phyloP scores from a whole-genome alignment of 2,329 filamentous ascomycete species.

The Amylocarpus encephaloides region DNA sequence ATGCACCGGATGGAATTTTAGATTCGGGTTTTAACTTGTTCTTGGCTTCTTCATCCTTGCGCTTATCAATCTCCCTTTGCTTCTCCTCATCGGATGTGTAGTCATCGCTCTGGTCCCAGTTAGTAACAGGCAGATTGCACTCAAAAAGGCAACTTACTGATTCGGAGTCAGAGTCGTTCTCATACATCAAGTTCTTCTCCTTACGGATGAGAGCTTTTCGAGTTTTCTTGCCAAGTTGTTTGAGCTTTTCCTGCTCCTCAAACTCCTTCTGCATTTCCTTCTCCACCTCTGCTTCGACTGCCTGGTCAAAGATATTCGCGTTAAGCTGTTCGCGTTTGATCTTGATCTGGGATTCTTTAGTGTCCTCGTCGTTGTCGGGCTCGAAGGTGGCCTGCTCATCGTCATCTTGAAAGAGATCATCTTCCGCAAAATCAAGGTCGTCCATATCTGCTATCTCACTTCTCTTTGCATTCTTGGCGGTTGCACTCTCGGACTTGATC shows the following conservation, averaged over 20 bases:
- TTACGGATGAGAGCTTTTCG: constrained; percentile 77
- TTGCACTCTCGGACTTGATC: constrained; percentile 64
- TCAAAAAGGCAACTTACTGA: constrained; percentile 37
- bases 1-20: constrained; percentile 42
- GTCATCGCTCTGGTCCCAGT: constrained; percentile 41
- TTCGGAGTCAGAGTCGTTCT: constrained; percentile 57
- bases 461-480: constrained; percentile 53
- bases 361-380: constrained; percentile 73
- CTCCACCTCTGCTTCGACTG: constrained; percentile 58
- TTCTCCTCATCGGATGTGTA: constrained; percentile 45
- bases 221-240: constrained; percentile 67
- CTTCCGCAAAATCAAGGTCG: constrained; percentile 60
- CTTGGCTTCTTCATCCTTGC: constrained; percentile 53
- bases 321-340: constrained; percentile 77
- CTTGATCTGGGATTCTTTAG: constrained; percentile 63
- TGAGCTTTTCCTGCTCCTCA: constrained; percentile 62
- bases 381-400: constrained; percentile 75
- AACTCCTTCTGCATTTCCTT: constrained; percentile 38
- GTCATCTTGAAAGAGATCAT: constrained; percentile 78
- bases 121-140: constrained; percentile 22
- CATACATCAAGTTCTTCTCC: constrained; percentile 83
- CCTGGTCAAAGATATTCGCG: constrained; percentile 74
- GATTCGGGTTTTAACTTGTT: constrained; percentile 43
- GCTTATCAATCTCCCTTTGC: constrained; percentile 58
- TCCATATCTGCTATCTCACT: constrained; percentile 64